phyloP scores from a whole-genome alignment of 371 early-diverging fungal genomes.

The Gilbertella persicaria region DNA sequence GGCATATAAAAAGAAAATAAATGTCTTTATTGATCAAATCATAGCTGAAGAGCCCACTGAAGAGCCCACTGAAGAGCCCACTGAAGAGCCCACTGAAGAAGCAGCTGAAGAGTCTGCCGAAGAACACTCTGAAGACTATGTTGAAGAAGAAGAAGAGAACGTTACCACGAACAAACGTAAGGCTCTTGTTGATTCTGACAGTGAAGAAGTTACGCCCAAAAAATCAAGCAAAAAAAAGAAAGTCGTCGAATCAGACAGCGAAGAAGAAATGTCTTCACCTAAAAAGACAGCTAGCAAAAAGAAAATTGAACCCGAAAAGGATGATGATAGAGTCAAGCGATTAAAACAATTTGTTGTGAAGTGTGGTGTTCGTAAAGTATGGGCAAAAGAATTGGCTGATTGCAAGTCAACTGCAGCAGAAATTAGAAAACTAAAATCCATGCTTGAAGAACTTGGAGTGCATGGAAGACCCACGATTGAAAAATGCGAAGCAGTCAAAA shows the following conservation, averaged over 20 bases:
- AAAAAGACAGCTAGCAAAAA: conserved; percentile 3
- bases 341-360: conserved; percentile 42
- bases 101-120: not conserved
- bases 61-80: not conserved
- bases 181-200: not conserved
- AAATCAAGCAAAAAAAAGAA: too few species aligned
- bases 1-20: conserved; percentile 30
- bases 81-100: not conserved
- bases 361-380: conserved; percentile 50
- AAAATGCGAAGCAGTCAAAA: conserved; percentile 46
- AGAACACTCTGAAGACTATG: not conserved
- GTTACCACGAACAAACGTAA: not conserved
- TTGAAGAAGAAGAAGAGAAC: not conserved
- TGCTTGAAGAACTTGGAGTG: conserved; percentile 28
- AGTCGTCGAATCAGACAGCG: too few species aligned
- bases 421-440: conserved; percentile 18
- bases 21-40: conserved; percentile 23
- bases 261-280: conserved; percentile 5
- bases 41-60: conserved; percentile 5
- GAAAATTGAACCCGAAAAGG: conserved; percentile 2
- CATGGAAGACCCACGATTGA: conserved; percentile 42
- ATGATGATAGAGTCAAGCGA: conserved; percentile 43
- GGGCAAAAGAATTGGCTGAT: conserved; percentile 40
- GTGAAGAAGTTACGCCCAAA: conserved; percentile 2
- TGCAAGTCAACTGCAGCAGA: conserved; percentile 21